phyloP scores from a whole-genome alignment of 1,284 basidiomycete genomes.

The Polyporus tsugae region DNA sequence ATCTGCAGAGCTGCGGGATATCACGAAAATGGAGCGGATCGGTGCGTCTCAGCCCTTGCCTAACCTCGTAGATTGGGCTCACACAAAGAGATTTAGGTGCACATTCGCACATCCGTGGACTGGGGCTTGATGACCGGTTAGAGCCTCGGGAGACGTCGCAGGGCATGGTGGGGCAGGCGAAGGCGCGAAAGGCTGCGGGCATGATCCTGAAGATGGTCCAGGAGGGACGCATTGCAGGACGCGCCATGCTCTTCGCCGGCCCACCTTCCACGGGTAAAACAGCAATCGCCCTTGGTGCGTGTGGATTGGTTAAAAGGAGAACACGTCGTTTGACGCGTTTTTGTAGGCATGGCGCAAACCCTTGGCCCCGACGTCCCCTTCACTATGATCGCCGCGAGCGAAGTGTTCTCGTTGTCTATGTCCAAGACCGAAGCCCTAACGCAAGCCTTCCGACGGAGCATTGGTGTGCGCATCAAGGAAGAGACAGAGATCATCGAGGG shows the following conservation, averaged over 20 bases:
- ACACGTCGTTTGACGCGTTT: neutral
- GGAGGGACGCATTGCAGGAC: slow-evolving; percentile 92
- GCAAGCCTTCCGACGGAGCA: slow-evolving; percentile 94
- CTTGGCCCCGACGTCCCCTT: slow-evolving; percentile 96
- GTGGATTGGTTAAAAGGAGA: too few relatives aligned
- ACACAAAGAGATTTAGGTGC: slow-evolving; percentile 63
- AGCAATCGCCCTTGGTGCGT: slow-evolving; percentile 90
- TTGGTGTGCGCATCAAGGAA: slow-evolving; percentile 97
- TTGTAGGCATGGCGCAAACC: slow-evolving; percentile 92
- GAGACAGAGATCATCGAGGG: slow-evolving; percentile 98
- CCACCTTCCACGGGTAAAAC: slow-evolving; percentile 98
- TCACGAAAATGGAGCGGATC: slow-evolving; percentile 97
- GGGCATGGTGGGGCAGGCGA: slow-evolving; percentile 96
- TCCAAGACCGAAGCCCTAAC: slow-evolving; percentile 98
- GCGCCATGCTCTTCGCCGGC: slow-evolving; percentile 95
- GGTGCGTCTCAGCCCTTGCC: slow-evolving; percentile 55
- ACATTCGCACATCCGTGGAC: slow-evolving; percentile 97
- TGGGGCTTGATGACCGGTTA: slow-evolving; percentile 92
- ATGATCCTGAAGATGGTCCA: slow-evolving; percentile 99
- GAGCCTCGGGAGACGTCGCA: slow-evolving; percentile 91
- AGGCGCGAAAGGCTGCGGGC: slow-evolving; percentile 95
- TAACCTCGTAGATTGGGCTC: neutral
- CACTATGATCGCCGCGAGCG: slow-evolving; percentile 96
- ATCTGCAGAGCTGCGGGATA: slow-evolving; percentile 82
- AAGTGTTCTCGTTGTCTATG: slow-evolving; percentile 98